Percentiles rank a stretch among this genome's conserved stretches.
phyloP scores from a whole-genome alignment of 1,284 basidiomycete genomes.

The Trametes pubescens region DNA sequence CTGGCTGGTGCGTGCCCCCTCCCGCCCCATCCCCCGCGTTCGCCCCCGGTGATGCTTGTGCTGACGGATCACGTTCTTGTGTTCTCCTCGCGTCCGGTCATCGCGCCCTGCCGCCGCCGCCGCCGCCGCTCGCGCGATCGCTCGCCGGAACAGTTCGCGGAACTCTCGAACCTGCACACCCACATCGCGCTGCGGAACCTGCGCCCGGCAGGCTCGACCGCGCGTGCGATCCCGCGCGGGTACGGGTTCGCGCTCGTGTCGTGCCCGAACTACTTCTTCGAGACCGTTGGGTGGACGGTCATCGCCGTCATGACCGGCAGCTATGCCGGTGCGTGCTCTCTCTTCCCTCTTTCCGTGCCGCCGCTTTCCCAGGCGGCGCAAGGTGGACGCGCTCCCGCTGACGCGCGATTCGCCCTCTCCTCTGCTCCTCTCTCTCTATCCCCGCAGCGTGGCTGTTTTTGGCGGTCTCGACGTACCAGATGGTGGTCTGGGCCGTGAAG shows the following conservation, averaged over 20 bases:
- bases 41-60: not conserved
- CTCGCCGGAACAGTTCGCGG: conserved; percentile 70
- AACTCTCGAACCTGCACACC: conserved; percentile 88
- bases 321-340: conserved; percentile 66
- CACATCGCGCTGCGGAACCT: conserved; percentile 88
- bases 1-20: conserved; percentile 73
- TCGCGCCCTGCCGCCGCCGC: too few relatives aligned
- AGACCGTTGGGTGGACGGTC: conserved; percentile 80
- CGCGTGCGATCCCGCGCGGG: conserved; percentile 85
- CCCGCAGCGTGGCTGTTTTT: conserved; percentile 76
- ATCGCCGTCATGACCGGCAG: conserved; percentile 85
- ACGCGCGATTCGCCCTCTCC: conserved; percentile 12
- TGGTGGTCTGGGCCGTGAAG: conserved; percentile 91
- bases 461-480: conserved; percentile 72
- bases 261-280: conserved; percentile 97
- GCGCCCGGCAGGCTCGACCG: conserved; percentile 83
- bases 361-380: conserved; percentile 12
- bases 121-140: too few relatives aligned
- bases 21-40: not conserved
- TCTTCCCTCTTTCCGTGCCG: not conserved
- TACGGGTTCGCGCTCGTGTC: conserved; percentile 89
- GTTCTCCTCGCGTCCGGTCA: not conserved
- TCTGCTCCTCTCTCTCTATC: not conserved
- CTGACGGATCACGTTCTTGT: not conserved
- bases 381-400: too few relatives aligned